A percentile compares a stretch with the other conserved stretches of the same genome.
phyloP scores from a whole-genome alignment of 2,329 filamentous ascomycete species.

The Fusarium sp. region DNA sequence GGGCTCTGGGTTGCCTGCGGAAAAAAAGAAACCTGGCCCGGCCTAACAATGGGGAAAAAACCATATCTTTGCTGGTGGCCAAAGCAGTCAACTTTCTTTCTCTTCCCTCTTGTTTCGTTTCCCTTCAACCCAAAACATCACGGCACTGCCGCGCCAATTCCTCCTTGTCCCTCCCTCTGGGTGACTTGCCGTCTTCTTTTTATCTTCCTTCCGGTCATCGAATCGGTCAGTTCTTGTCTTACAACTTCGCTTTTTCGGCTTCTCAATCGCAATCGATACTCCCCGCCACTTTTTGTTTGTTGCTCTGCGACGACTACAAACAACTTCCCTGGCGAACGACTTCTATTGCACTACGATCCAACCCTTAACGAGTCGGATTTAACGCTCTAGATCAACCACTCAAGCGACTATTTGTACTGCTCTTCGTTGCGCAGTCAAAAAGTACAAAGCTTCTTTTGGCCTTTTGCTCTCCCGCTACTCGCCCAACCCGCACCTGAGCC shows the following conservation, averaged over 20 bases:
- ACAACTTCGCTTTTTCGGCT: constrained; percentile 38
- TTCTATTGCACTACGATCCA: constrained; percentile 20
- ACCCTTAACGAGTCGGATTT: constrained; percentile 8
- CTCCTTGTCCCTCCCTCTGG: constrained; percentile 50
- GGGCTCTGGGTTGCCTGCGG: constrained; percentile 4
- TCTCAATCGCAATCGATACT: constrained; percentile 41
- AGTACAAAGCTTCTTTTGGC: constrained; percentile 15
- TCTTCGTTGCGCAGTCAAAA: constrained; percentile 38
- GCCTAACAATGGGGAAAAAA: constrained; percentile 37
- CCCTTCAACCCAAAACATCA: constrained; percentile 50
- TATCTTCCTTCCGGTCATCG: constrained; percentile 50
- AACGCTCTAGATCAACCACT: constrained; percentile 2
- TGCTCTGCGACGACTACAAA: constrained; percentile 36
- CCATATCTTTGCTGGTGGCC: constrained; percentile 34
- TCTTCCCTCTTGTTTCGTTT: constrained; percentile 41
- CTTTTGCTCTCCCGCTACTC: constrained; percentile 30
- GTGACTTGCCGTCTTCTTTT: constrained; percentile 56
- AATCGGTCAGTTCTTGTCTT: constrained; percentile 53
- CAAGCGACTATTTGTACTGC: constrained; percentile 33
- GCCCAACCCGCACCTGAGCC: constrained; percentile 33
- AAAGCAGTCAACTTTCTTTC: constrained; percentile 34
- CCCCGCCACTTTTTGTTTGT: constrained; percentile 36
- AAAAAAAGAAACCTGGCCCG: constrained; percentile 23
- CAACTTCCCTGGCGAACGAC: constrained; percentile 12
- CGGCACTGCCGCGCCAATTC: constrained; percentile 62